Percentiles rank a stretch among this genome's conserved stretches.
phyloP scores from a whole-genome alignment of 208 protist species.

The Angomonas desouzai region DNA sequence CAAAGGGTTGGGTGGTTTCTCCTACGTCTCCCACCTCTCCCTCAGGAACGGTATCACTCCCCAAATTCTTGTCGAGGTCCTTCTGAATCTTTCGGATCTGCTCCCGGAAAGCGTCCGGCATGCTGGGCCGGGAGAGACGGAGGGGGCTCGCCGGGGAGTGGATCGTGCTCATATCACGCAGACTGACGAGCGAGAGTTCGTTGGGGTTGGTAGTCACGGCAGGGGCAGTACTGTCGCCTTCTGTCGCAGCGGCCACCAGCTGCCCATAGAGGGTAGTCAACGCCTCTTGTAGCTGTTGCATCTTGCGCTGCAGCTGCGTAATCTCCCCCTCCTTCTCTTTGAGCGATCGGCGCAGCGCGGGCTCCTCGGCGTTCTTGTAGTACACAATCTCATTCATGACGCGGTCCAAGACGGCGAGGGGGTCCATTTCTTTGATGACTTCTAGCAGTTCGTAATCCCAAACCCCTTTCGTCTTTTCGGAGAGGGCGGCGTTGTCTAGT shows the following conservation, averaged over 20 bases:
- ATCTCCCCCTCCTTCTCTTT: background rate
- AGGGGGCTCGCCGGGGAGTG: background rate
- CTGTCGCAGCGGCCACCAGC: background rate
- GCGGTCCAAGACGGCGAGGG: slow-evolving; percentile 13
- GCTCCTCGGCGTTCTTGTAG: slow-evolving; percentile 29
- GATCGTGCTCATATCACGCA: background rate
- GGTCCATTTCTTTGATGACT: slow-evolving; percentile 8
- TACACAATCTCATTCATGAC: slow-evolving; percentile 17
- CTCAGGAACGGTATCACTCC: background rate
- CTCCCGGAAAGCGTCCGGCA: slow-evolving; percentile 9
- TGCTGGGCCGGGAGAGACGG: background rate
- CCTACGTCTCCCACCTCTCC: no score
- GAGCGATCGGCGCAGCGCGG: slow-evolving; percentile 7
- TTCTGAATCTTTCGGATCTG: background rate
- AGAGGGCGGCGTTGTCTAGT: background rate
- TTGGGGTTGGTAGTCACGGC: no score
- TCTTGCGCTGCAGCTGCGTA: background rate
- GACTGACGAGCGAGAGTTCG: no score
- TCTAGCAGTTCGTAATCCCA: background rate
- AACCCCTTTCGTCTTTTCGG: background rate
- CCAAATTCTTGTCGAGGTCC: background rate
- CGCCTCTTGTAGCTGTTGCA: background rate
- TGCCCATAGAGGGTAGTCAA: background rate
- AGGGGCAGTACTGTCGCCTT: background rate
- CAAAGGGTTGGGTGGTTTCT: no score